Percentiles rank a stretch among this genome's conserved stretches.
Conservation (phyloP, 1,284 basidiomycete genomes). For the Cryptococcus sp. region DNA sequence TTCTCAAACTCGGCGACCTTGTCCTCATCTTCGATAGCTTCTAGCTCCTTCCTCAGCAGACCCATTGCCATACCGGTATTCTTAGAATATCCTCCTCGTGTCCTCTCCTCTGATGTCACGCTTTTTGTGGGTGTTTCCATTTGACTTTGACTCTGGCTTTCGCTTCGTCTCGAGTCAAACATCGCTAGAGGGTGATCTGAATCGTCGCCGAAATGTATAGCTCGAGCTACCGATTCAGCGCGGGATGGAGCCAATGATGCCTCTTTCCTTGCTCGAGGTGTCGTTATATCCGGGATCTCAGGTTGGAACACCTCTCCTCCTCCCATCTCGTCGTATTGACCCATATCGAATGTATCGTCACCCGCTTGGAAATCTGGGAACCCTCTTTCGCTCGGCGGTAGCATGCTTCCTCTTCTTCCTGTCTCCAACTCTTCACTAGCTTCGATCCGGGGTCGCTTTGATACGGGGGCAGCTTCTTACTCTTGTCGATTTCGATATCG, state of each 20-base stretch:
- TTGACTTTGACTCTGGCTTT: slow-evolving; percentile 23
- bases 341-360: slow-evolving; percentile 15
- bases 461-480: slow-evolving; percentile 24
- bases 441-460: slow-evolving; percentile 13
- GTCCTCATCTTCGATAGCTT: slow-evolving; percentile 41
- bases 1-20: slow-evolving; percentile 67
- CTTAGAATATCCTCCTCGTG: slow-evolving; percentile 63
- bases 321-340: slow-evolving; percentile 3
- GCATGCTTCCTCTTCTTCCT: slow-evolving; percentile 49
- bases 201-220: slow-evolving; percentile 21
- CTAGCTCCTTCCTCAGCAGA: slow-evolving; percentile 73
- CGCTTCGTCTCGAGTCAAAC: slow-evolving; percentile 62
- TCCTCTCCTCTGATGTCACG: slow-evolving; percentile 3
- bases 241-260: slow-evolving; percentile 32
- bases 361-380: slow-evolving; percentile 7
- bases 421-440: slow-evolving; percentile 55
- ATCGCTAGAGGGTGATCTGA: slow-evolving; percentile 67
- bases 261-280: slow-evolving; percentile 8
- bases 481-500: slow-evolving; percentile 51
- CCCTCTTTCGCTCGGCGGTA: slow-evolving; percentile 12
- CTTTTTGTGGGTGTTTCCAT: slow-evolving; percentile 21
- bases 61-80: slow-evolving; percentile 85
- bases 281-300: slow-evolving; percentile 2
- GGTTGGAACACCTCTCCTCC: background rate
- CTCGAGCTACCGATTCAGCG: slow-evolving; percentile 51